These are phyloP conservation scores for Anthracocystis panici-leucophaei DNA, from an alignment of 1,284 basidiomycete species.

Conservation along the genomic window DNA sequence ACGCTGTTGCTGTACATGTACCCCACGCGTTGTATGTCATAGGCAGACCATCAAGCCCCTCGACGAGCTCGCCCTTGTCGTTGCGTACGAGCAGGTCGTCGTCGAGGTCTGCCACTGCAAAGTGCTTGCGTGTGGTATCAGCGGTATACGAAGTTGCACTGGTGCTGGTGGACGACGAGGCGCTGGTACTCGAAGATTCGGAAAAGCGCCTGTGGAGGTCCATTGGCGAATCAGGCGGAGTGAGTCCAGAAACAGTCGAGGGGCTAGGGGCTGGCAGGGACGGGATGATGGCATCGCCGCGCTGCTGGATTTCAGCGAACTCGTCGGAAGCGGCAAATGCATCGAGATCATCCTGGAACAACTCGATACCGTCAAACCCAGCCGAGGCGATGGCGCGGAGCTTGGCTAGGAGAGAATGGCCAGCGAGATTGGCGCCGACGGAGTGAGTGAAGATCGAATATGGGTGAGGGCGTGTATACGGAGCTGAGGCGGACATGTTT, in stretches of 20 bases:
- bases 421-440: constrained; percentile 50
- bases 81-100: constrained; percentile 71
- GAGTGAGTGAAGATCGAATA: constrained; percentile 59
- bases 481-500: constrained; percentile 14
- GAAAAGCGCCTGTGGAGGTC: constrained; percentile 26
- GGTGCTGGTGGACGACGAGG: constrained; percentile 16
- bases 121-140: neutral
- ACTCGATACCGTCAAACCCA: constrained; percentile 67
- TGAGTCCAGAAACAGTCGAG: constrained; percentile 13
- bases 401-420: constrained; percentile 66
- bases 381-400: constrained; percentile 60
- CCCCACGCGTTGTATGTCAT: constrained; percentile 57
- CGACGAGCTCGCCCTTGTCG: constrained; percentile 74
- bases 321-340: constrained; percentile 59
- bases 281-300: constrained; percentile 5
- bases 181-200: constrained; percentile 13
- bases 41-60: constrained; percentile 65
- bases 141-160: constrained; percentile 40
- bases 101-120: constrained; percentile 13
- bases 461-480: constrained; percentile 26
- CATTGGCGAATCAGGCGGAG: constrained; percentile 52
- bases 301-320: constrained; percentile 41
- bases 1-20: constrained; percentile 37
- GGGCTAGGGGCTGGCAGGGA: neutral
- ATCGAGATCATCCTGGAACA: constrained; percentile 69